phyloP scores from a whole-genome alignment of 2,329 filamentous ascomycete genomes.

The Claviceps citrina region DNA sequence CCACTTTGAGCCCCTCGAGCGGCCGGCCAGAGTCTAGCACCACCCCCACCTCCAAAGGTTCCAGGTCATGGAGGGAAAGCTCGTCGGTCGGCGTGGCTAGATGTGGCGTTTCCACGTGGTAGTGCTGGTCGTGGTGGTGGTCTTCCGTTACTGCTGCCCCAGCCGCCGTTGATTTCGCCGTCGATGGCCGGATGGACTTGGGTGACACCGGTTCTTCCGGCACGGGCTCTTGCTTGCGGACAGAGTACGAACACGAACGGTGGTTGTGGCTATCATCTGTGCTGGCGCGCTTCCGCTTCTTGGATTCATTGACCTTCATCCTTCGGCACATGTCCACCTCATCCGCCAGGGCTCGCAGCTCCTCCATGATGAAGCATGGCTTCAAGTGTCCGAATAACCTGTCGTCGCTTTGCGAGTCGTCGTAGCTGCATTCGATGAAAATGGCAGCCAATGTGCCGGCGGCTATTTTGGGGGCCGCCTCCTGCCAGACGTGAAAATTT shows the following conservation, averaged over 20 bases:
- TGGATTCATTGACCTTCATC: constrained; percentile 24
- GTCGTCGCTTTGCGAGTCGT: constrained; percentile 61
- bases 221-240: constrained; percentile 8
- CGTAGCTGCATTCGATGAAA: constrained; percentile 93
- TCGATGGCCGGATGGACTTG: constrained; percentile 24
- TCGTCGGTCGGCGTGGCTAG: constrained; percentile 33
- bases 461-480: constrained; percentile 73
- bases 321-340: constrained; percentile 46
- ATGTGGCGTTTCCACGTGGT: constrained; percentile 23
- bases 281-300: constrained; percentile 49
- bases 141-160: constrained; percentile 4
- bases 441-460: constrained; percentile 59
- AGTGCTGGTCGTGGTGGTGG: not conserved
- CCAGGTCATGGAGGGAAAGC: constrained; percentile 25
- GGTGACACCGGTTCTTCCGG: constrained; percentile 37
- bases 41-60: constrained; percentile 12
- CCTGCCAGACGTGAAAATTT: constrained; percentile 70
- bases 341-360: constrained; percentile 55
- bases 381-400: constrained; percentile 80
- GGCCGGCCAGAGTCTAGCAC: constrained; percentile 23
- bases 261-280: constrained; percentile 10
- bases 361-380: constrained; percentile 65
- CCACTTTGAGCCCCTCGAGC: constrained; percentile 59
- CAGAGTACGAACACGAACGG: constrained; percentile 11
- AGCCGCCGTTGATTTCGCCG: constrained; percentile 7